These are phyloP conservation scores for Volvox reticuliferus DNA, from an alignment of 139 green algal genomes.

Conservation along the genomic window DNA sequence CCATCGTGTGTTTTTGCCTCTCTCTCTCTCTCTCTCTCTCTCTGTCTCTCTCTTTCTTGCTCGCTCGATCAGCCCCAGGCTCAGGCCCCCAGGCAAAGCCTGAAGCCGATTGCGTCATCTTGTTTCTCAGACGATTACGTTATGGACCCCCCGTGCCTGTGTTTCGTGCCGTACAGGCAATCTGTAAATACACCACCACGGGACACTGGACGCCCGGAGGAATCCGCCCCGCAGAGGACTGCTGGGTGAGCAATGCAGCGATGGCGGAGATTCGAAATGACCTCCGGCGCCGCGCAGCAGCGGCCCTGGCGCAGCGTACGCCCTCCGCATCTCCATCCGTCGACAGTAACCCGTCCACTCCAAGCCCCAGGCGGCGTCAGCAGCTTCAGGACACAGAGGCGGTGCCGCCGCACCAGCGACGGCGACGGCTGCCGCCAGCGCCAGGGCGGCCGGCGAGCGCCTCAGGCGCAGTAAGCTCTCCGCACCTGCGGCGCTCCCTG, in stretches of 20 bases:
- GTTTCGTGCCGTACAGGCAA: background rate
- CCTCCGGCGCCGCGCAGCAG: background rate
- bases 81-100: too few relatives aligned
- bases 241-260: slow-evolving; percentile 47
- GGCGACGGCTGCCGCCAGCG: background rate
- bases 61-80: too few relatives aligned
- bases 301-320: background rate
- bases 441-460: background rate
- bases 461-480: background rate
- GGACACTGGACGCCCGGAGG: slow-evolving; percentile 31
- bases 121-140: too few relatives aligned
- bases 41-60: too few relatives aligned
- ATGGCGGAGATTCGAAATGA: slow-evolving; percentile 23
- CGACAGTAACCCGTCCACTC: background rate
- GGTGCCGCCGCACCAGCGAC: background rate
- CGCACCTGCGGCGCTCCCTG: background rate
- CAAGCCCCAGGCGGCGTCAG: background rate
- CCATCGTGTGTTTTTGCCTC: too few relatives aligned
- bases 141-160: too few relatives aligned
- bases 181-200: slow-evolving; percentile 29
- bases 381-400: background rate
- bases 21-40: background rate
- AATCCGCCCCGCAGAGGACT: slow-evolving; percentile 25
- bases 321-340: background rate
- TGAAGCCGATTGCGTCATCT: background rate